A percentile compares a stretch with the other conserved stretches of the same genome.
Evolutionary conservation across 805 yeast species (phyloP).

Genomic region (Cyberlindnera xishuangbannaensis): DNA sequence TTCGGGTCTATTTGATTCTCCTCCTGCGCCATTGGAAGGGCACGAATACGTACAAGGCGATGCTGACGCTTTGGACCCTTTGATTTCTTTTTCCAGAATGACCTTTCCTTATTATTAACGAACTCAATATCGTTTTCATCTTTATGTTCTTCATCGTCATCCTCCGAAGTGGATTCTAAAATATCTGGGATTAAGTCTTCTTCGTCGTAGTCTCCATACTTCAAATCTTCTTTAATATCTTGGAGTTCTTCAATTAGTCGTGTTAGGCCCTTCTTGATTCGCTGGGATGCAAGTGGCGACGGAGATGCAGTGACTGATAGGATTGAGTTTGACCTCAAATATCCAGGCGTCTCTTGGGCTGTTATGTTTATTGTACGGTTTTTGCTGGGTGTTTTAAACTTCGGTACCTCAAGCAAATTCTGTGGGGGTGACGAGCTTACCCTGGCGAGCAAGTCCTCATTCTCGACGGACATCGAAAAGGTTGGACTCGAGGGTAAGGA

Average conservation of each 20-base stretch:
- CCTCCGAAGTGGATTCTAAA: slow-evolving; percentile 10
- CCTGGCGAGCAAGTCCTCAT: too few relatives aligned
- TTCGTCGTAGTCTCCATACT: slow-evolving; percentile 20
- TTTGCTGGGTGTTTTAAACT: slow-evolving; percentile 19
- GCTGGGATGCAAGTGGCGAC: slow-evolving; percentile 26
- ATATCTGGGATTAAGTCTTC: slow-evolving; percentile 18
- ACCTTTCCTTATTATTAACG: slow-evolving; percentile 11
- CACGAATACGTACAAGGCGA: slow-evolving; percentile 23
- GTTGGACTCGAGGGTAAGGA: slow-evolving; percentile 1
- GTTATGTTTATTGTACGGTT: slow-evolving; percentile 1
- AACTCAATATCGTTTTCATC: slow-evolving; percentile 4
- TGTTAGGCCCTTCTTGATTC: slow-evolving; percentile 32
- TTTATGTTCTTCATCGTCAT: slow-evolving; percentile 16
- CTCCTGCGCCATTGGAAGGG: slow-evolving; percentile 25
- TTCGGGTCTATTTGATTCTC: slow-evolving; percentile 27
- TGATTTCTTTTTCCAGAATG: slow-evolving; percentile 26
- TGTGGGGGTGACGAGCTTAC: too few relatives aligned
- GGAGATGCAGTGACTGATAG: slow-evolving; percentile 17
- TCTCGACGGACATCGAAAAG: slow-evolving; percentile 1
- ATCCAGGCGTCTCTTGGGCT: slow-evolving; percentile 37
- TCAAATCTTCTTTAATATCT: slow-evolving; percentile 28
- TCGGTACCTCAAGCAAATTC: too few relatives aligned
- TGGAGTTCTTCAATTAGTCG: slow-evolving; percentile 43
- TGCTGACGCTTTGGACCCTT: slow-evolving; percentile 28
- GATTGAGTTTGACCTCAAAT: slow-evolving; percentile 25